Conservation (phyloP, 2,329 filamentous ascomycete species). For the Fusarium chaquense region DNA sequence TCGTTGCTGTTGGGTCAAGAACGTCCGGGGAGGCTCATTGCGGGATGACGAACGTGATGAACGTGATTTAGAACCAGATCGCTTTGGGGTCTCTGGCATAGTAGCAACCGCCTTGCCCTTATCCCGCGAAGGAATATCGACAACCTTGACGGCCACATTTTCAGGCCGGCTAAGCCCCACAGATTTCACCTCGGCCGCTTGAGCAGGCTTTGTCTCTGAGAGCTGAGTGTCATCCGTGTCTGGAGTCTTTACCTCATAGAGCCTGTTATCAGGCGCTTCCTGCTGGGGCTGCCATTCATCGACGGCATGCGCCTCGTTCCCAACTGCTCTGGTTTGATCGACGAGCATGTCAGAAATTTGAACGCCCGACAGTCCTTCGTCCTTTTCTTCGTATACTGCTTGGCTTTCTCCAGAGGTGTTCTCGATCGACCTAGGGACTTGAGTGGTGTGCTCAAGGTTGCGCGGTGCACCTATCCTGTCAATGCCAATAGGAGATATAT, state of each 20-base stretch:
- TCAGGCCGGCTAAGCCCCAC: slow-evolving; percentile 17
- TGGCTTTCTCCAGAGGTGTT: background rate
- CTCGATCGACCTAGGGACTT: background rate
- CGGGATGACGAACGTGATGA: slow-evolving; percentile 28
- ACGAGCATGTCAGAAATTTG: background rate
- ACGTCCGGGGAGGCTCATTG: slow-evolving; percentile 40
- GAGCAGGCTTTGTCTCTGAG: slow-evolving; percentile 21
- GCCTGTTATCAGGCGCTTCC: slow-evolving; percentile 10
- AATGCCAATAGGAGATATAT: slow-evolving; percentile 17
- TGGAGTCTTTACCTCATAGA: slow-evolving; percentile 17
- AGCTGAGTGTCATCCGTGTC: slow-evolving; percentile 29
- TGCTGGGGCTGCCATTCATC: slow-evolving; percentile 3
- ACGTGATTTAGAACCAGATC: slow-evolving; percentile 21
- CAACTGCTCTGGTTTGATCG: background rate
- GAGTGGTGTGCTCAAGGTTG: background rate
- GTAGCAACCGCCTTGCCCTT: slow-evolving; percentile 33
- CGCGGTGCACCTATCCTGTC: slow-evolving; percentile 8
- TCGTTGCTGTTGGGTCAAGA: slow-evolving; percentile 43
- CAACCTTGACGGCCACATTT: slow-evolving; percentile 23
- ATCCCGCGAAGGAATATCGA: slow-evolving; percentile 37
- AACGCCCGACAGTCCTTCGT: background rate
- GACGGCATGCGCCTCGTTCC: background rate
- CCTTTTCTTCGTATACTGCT: background rate
- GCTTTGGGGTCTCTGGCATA: slow-evolving; percentile 25
- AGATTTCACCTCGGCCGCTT: slow-evolving; percentile 25